Evolutionary conservation across 2,329 filamentous ascomycete species (phyloP).

Genomic region (Aspergillus pseudoviridinutans): DNA sequence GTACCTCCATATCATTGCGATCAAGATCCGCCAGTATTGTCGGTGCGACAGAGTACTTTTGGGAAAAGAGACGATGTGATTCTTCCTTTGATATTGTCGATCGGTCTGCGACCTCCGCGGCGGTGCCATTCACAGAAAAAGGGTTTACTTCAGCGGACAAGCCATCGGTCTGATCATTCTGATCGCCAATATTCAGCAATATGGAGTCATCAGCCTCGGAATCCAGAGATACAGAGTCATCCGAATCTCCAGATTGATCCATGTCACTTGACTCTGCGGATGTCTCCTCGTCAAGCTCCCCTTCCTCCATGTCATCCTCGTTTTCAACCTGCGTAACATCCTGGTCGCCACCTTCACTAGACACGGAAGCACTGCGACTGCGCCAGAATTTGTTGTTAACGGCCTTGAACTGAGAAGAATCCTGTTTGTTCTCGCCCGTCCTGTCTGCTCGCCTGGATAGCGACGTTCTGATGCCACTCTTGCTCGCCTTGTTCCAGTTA

Average conservation of each 20-base stretch:
- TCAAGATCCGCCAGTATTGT: slow-evolving; percentile 35
- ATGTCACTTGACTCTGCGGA: slow-evolving; percentile 10
- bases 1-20: slow-evolving; percentile 35
- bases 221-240: slow-evolving; percentile 28
- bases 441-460: slow-evolving; percentile 29
- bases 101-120: not conserved
- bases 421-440: slow-evolving; percentile 12
- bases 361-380: slow-evolving; percentile 32
- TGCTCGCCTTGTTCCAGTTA: slow-evolving; percentile 46
- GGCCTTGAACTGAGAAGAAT: slow-evolving; percentile 27
- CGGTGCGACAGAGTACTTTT: slow-evolving; percentile 33
- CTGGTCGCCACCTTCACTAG: slow-evolving; percentile 14
- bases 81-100: slow-evolving; percentile 27
- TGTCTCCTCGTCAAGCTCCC: slow-evolving; percentile 23
- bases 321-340: slow-evolving; percentile 6
- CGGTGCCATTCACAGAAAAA: not conserved
- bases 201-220: slow-evolving; percentile 41
- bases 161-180: slow-evolving; percentile 10
- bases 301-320: slow-evolving; percentile 22
- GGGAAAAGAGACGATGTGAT: slow-evolving; percentile 30
- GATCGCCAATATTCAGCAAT: slow-evolving; percentile 37
- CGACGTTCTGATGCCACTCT: slow-evolving; percentile 40
- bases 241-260: slow-evolving; percentile 24
- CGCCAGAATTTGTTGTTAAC: slow-evolving; percentile 38
- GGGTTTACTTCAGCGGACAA: slow-evolving; percentile 13